Percentiles rank a stretch among this genome's conserved stretches.
Evolutionary conservation across 1,139 yeast genomes (phyloP).

Genomic region (Zygosaccharomyces pseudobailii): DNA sequence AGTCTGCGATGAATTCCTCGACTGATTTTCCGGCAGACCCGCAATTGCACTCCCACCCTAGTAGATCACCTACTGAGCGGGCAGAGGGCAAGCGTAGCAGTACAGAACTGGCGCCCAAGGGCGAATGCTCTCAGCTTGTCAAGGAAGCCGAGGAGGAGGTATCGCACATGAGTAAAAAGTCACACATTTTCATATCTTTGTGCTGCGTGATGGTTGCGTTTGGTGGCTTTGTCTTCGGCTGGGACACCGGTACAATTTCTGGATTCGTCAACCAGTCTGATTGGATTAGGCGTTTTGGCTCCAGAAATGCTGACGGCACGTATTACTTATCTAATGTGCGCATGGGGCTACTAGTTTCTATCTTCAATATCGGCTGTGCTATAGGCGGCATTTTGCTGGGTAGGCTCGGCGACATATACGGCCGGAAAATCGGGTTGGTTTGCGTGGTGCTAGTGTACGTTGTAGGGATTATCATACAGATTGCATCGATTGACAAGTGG

Average conservation of each 20-base stretch:
- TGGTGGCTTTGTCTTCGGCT: slow-evolving; percentile 67
- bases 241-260: slow-evolving; percentile 73
- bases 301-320: slow-evolving; percentile 27
- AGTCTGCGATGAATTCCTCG: background rate
- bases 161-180: slow-evolving; percentile 11
- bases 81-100: slow-evolving; percentile 7
- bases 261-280: slow-evolving; percentile 70
- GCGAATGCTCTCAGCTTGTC: slow-evolving; percentile 15
- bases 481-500: slow-evolving; percentile 48
- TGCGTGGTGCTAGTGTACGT: slow-evolving; percentile 51
- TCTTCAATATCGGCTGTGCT: slow-evolving; percentile 65
- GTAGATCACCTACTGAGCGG: background rate
- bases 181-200: slow-evolving; percentile 31
- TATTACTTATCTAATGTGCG: slow-evolving; percentile 46
- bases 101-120: slow-evolving; percentile 8
- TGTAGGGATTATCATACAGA: slow-evolving; percentile 58
- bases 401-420: slow-evolving; percentile 50
- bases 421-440: slow-evolving; percentile 57
- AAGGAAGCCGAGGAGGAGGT: slow-evolving; percentile 14
- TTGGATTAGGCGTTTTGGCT: slow-evolving; percentile 50
- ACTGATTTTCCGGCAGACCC: background rate
- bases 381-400: slow-evolving; percentile 56
- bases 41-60: background rate
- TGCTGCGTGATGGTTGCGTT: slow-evolving; percentile 51
- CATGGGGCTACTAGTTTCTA: slow-evolving; percentile 56